phyloP scores from a whole-genome alignment of 805 yeast species.

The Schizosaccharomyces lindneri region DNA sequence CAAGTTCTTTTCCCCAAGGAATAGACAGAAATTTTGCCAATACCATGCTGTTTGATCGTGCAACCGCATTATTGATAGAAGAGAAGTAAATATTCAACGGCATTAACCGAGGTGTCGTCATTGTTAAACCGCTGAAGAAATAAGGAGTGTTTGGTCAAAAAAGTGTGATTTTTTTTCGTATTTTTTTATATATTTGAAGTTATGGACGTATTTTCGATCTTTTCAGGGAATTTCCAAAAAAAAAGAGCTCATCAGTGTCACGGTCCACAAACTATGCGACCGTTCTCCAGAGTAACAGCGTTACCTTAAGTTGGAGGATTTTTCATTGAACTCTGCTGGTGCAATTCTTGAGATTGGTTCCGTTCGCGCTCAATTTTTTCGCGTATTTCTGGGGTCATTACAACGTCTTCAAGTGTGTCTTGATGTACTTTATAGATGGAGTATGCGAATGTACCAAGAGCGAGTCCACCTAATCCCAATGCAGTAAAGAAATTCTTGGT shows the following conservation, averaged over 20 bases:
- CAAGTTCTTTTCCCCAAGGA: background rate
- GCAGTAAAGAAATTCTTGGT: background rate
- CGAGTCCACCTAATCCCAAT: background rate
- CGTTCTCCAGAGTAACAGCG: too few relatives aligned
- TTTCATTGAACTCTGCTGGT: too few relatives aligned
- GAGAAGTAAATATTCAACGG: background rate
- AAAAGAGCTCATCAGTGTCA: too few relatives aligned
- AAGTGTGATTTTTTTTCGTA: too few relatives aligned
- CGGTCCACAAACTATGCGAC: too few relatives aligned
- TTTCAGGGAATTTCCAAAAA: too few relatives aligned
- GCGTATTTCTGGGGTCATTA: background rate
- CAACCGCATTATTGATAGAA: background rate
- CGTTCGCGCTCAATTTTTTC: background rate
- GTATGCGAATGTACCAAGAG: background rate
- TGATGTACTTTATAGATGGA: background rate
- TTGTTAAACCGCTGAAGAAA: background rate
- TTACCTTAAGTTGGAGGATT: too few relatives aligned
- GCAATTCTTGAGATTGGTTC: background rate
- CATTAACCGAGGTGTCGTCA: background rate
- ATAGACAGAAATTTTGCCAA: background rate
- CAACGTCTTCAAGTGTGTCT: background rate
- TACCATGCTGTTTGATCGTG: background rate
- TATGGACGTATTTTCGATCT: too few relatives aligned
- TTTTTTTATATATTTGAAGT: too few relatives aligned
- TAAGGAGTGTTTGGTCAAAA: background rate